These are phyloP conservation scores for Bisporella sp. DNA, from an alignment of 2,329 filamentous ascomycete genomes.

Conservation along the genomic window DNA sequence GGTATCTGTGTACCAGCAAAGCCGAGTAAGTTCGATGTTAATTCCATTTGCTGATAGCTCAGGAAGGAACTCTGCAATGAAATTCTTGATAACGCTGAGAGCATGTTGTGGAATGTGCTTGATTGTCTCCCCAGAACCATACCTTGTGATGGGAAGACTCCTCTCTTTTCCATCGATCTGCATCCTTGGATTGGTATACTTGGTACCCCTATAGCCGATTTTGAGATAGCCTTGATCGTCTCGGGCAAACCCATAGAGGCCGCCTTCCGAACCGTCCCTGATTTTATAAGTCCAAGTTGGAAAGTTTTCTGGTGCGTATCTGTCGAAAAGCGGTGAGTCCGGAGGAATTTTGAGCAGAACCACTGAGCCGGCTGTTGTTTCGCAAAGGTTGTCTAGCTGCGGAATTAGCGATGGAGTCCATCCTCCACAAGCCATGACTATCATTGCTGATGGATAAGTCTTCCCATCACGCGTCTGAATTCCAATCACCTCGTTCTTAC, in stretches of 20 bases:
- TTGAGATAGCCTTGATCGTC: slow-evolving; percentile 34
- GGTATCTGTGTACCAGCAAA: slow-evolving; percentile 52
- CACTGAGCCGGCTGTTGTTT: slow-evolving; percentile 33
- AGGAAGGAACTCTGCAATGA: not conserved
- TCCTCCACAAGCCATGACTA: slow-evolving; percentile 11
- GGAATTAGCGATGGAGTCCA: slow-evolving; percentile 27
- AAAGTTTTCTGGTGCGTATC: slow-evolving; percentile 28
- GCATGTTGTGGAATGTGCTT: not conserved
- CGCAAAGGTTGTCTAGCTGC: slow-evolving; percentile 23
- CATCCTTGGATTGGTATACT: slow-evolving; percentile 40
- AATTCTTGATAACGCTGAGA: not conserved
- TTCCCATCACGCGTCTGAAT: not conserved
- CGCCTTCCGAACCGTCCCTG: slow-evolving; percentile 26
- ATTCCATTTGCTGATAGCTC: not conserved
- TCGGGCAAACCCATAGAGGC: slow-evolving; percentile 41
- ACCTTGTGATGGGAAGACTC: not conserved
- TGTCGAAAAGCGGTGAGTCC: slow-evolving; percentile 25
- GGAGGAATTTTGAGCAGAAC: slow-evolving; percentile 29
- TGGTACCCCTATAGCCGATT: slow-evolving; percentile 43
- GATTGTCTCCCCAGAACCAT: not conserved
- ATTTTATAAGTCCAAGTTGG: slow-evolving; percentile 22
- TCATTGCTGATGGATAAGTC: not conserved
- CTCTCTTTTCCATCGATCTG: not conserved
- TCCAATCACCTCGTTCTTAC: not conserved
- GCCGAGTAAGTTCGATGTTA: slow-evolving; percentile 22